Evolutionary conservation across 2,329 filamentous ascomycete species (phyloP).

Genomic region (Ustilaginoidea virens): DNA sequence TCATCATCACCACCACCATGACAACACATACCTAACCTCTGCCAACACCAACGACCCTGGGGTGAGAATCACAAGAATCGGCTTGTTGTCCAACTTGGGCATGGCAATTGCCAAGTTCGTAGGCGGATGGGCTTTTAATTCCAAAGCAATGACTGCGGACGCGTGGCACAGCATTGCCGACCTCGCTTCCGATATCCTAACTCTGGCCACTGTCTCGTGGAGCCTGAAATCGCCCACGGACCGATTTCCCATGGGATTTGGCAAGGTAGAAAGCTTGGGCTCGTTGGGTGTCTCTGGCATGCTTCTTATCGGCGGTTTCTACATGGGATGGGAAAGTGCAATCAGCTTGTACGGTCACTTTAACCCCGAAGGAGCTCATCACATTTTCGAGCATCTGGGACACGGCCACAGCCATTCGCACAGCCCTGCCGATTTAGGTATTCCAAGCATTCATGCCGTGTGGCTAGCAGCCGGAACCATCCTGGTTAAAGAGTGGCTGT

Average conservation of each 20-base stretch:
- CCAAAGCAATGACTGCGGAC: slow-evolving; percentile 82
- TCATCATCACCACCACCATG: slow-evolving; percentile 71
- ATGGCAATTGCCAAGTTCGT: slow-evolving; percentile 92
- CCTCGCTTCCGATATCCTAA: slow-evolving; percentile 87
- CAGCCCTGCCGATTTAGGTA: slow-evolving; percentile 24
- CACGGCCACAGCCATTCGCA: slow-evolving; percentile 55
- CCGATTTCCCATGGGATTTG: slow-evolving; percentile 79
- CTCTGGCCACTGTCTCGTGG: slow-evolving; percentile 86
- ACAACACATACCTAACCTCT: slow-evolving; percentile 89
- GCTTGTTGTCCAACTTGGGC: slow-evolving; percentile 64
- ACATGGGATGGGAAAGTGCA: slow-evolving; percentile 74
- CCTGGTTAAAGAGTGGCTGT: slow-evolving; percentile 89
- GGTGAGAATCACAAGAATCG: slow-evolving; percentile 45
- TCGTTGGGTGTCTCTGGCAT: slow-evolving; percentile 87
- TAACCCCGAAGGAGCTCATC: slow-evolving; percentile 52
- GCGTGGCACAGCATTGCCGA: slow-evolving; percentile 93
- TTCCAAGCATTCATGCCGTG: slow-evolving; percentile 80
- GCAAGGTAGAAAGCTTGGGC: slow-evolving; percentile 93
- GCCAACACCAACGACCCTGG: slow-evolving; percentile 59
- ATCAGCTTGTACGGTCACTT: slow-evolving; percentile 54
- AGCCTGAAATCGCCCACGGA: slow-evolving; percentile 73
- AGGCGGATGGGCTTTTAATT: slow-evolving; percentile 89
- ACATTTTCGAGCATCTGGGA: slow-evolving; percentile 42
- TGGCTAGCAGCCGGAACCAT: slow-evolving; percentile 91
- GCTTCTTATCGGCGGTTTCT: slow-evolving; percentile 73